Percentiles rank a stretch among this genome's conserved stretches.
phyloP scores from a whole-genome alignment of 805 yeast genomes.

The Zygosaccharomyces bailii region DNA sequence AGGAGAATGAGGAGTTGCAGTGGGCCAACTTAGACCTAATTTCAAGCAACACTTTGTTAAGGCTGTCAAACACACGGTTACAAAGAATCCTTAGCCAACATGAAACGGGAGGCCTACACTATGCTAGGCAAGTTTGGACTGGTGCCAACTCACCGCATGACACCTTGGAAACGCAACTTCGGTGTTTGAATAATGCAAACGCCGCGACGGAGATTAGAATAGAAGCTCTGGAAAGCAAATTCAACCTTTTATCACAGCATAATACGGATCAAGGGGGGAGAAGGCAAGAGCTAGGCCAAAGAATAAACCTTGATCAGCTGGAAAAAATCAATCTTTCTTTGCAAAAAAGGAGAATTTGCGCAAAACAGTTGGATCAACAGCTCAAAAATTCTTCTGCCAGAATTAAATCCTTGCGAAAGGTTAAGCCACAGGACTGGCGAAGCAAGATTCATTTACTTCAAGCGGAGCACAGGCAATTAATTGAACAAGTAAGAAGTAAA shows the following conservation, averaged over 20 bases:
- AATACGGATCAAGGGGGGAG: too few relatives aligned
- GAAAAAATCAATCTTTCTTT: background rate
- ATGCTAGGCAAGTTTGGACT: too few relatives aligned
- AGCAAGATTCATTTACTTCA: background rate
- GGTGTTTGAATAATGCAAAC: background rate
- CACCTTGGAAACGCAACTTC: background rate
- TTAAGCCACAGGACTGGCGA: background rate
- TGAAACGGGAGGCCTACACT: background rate
- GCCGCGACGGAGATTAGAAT: background rate
- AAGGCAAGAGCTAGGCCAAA: background rate
- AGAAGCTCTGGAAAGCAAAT: background rate
- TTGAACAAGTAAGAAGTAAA: background rate
- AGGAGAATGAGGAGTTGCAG: background rate
- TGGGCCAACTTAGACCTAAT: constrained; percentile 1
- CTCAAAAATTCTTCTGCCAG: background rate
- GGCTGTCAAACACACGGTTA: background rate
- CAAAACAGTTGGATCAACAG: background rate
- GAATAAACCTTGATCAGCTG: background rate
- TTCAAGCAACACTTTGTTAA: background rate
- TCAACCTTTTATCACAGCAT: too few relatives aligned
- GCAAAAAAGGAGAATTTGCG: background rate
- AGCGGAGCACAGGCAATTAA: background rate
- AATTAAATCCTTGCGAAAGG: background rate
- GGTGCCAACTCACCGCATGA: too few relatives aligned
- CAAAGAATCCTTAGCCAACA: background rate